These are phyloP conservation scores for Thuidium tamariscinum DNA, from an alignment of 225 moss, liverwort and hornwort genomes.

Conservation along the genomic window DNA sequence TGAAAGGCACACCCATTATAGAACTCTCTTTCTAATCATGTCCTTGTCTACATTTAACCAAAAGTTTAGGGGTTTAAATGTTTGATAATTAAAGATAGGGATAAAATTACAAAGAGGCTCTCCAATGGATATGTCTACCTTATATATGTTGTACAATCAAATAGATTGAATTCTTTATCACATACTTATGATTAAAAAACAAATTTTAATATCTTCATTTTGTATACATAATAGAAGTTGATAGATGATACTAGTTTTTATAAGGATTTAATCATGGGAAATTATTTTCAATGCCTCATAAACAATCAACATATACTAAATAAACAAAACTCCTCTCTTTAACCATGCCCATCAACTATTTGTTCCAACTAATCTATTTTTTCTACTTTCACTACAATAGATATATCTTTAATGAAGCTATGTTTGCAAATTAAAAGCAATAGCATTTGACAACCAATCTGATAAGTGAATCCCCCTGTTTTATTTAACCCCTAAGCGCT, in stretches of 20 bases:
- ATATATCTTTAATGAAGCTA: not conserved
- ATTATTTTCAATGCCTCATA: not conserved
- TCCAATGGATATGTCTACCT: not conserved
- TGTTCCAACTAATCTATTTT: not conserved
- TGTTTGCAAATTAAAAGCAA: not conserved
- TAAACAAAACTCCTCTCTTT: not conserved
- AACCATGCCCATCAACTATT: not conserved
- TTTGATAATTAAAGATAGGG: not conserved
- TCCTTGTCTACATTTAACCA: not conserved
- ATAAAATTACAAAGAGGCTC: not conserved
- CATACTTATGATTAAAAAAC: not conserved
- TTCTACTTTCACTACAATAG: rapidly evolving
- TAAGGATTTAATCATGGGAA: not conserved
- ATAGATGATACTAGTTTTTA: not conserved
- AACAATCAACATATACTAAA: not conserved
- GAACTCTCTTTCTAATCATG: not conserved
- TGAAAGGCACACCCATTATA: not conserved
- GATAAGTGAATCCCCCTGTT: not conserved
- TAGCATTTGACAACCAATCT: not conserved
- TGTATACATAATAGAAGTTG: not conserved
- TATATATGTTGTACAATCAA: not conserved
- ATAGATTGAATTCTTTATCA: not conserved
- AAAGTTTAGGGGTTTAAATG: not conserved
- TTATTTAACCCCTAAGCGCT: no score
- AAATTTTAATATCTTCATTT: not conserved